Conservation (phyloP, 2,329 filamentous ascomycete species). For the Zarea fungicola region DNA sequence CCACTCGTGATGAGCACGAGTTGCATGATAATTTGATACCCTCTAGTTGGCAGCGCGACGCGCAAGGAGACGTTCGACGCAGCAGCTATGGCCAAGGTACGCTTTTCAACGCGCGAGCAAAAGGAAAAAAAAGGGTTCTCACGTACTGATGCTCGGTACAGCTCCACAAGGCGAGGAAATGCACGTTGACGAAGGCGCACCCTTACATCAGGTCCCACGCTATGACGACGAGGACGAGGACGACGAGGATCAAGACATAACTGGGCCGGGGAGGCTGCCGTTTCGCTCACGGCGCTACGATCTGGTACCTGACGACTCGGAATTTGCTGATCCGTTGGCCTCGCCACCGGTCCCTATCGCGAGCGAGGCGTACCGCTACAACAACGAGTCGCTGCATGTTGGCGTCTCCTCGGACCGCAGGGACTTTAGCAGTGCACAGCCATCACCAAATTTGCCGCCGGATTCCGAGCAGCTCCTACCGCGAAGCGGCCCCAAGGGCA, state of each 20-base stretch:
- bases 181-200: too few relatives aligned
- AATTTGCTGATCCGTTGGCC: neutral
- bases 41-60: neutral
- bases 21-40: neutral
- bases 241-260: neutral
- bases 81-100: neutral
- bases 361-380: neutral
- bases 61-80: neutral
- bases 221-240: neutral
- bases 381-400: neutral
- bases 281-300: neutral
- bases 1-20: neutral
- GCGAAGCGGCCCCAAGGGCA: neutral
- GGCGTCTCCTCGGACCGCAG: neutral
- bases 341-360: neutral
- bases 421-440: neutral
- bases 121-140: neutral
- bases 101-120: neutral
- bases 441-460: neutral
- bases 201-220: neutral
- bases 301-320: neutral
- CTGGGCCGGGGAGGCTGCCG: neutral
- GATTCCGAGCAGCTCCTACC: neutral
- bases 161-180: neutral
- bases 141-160: neutral